A percentile compares a stretch with the other conserved stretches of the same genome.
Conservation (phyloP, 345 rosid species). For the Hibiscus mutabilis region DNA sequence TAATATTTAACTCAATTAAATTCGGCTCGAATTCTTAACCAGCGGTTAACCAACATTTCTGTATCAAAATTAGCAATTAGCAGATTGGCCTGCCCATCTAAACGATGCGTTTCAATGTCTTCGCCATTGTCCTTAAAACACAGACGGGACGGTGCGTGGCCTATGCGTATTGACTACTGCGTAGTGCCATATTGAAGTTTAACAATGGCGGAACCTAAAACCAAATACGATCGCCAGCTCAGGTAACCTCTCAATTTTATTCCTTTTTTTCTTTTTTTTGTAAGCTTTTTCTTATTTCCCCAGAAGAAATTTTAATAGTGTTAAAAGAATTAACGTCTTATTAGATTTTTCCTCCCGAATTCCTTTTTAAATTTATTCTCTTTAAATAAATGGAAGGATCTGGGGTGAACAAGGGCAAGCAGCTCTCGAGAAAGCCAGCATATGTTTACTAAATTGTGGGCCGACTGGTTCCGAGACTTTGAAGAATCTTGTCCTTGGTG, state of each 20-base stretch:
- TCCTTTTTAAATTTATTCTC: not conserved
- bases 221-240: constrained; percentile 96
- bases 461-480: constrained; percentile 94
- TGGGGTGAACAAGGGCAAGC: constrained; percentile 97
- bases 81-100: not conserved
- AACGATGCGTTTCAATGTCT: not conserved
- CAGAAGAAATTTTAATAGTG: not conserved
- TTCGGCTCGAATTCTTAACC: no score
- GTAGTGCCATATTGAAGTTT: not conserved
- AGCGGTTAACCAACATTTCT: no score
- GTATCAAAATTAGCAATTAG: no score
- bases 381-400: constrained; percentile 39
- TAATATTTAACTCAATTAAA: no score
- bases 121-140: not conserved
- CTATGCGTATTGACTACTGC: not conserved
- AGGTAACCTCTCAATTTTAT: constrained; percentile 31
- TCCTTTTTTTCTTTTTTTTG: not conserved
- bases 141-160: not conserved
- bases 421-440: constrained; percentile 80
- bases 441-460: constrained; percentile 94
- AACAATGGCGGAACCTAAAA: constrained; percentile 72
- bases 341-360: not conserved
- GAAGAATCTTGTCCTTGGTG: constrained; percentile 95
- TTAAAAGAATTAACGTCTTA: not conserved
- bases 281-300: not conserved